These are phyloP conservation scores for Plectosphaerella sp. DNA, from an alignment of 2,329 filamentous ascomycete genomes.

Conservation along the genomic window DNA sequence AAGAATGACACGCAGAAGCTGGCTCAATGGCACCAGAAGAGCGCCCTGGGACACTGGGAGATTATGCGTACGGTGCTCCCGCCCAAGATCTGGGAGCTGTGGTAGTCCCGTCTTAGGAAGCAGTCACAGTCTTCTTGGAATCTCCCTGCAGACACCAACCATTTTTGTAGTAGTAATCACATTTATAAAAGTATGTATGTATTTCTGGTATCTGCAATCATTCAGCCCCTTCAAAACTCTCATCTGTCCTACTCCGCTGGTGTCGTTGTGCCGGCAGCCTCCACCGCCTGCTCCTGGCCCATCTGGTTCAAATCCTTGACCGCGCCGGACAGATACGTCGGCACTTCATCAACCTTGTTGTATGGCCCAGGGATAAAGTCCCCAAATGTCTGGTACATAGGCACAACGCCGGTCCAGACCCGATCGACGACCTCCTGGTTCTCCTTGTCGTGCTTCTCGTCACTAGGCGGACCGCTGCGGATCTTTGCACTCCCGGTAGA, in stretches of 20 bases:
- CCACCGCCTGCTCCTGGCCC: conserved; percentile 15
- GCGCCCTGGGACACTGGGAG: conserved; percentile 80
- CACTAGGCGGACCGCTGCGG: conserved; percentile 57
- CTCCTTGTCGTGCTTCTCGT: conserved; percentile 44
- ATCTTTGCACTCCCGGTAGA: conserved; percentile 73
- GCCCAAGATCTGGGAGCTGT: conserved; percentile 76
- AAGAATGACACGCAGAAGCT: conserved; percentile 63
- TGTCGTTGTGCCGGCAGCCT: conserved; percentile 12
- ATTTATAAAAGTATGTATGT: neutral
- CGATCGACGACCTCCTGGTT: conserved; percentile 33
- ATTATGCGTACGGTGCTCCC: conserved; percentile 88
- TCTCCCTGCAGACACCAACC: neutral
- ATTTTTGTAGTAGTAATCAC: neutral
- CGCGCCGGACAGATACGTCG: conserved; percentile 52
- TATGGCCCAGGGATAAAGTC: conserved; percentile 56
- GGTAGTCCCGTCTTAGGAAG: conserved; percentile 43
- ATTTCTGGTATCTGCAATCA: neutral
- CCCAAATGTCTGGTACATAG: conserved; percentile 61
- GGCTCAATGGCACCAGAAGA: conserved; percentile 66
- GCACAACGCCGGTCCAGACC: conserved; percentile 54
- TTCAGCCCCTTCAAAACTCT: neutral
- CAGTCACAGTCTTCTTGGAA: neutral
- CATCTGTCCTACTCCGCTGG: conserved; percentile 5
- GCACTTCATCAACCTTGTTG: conserved; percentile 56
- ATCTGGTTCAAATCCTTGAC: conserved; percentile 30